Conservation (phyloP, 331 rosid genomes). For the Pyracantha coccinea region DNA sequence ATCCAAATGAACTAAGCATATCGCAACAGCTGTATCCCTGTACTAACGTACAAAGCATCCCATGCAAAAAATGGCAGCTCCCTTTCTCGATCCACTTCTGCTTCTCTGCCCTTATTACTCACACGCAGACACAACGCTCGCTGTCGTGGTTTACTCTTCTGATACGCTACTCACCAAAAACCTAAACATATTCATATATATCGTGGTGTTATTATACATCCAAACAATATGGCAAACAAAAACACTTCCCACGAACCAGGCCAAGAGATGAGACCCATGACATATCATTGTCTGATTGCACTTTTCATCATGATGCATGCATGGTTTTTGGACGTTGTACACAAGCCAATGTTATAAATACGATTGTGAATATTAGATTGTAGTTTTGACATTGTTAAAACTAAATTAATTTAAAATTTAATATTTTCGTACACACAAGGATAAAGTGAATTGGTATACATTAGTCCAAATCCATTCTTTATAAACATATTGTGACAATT, state of each 20-base stretch:
- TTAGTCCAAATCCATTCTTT: too few relatives aligned
- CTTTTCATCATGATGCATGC: not conserved
- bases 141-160: not conserved
- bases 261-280: not conserved
- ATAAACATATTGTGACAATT: too few relatives aligned
- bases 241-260: not conserved
- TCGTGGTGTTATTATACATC: not conserved
- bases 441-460: too few relatives aligned
- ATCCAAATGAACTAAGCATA: not conserved
- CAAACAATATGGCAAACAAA: not conserved
- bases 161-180: not conserved
- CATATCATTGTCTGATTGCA: not conserved
- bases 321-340: not conserved
- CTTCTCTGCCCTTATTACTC: not conserved
- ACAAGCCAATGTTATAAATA: not conserved
- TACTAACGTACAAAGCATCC: not conserved
- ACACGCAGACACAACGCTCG: not conserved
- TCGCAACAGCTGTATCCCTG: not conserved
- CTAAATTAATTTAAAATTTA: too few relatives aligned
- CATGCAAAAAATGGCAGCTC: not conserved
- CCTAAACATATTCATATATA: not conserved
- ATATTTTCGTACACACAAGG: not conserved
- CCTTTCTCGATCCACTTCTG: not conserved
- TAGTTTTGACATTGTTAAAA: too few relatives aligned
- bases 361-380: too few relatives aligned